Evolutionary conservation across 2,329 filamentous ascomycete genomes (phyloP), one percentile per base, ranked within the genome.

Genomic region (Huntiella bhutanensis): DNA sequence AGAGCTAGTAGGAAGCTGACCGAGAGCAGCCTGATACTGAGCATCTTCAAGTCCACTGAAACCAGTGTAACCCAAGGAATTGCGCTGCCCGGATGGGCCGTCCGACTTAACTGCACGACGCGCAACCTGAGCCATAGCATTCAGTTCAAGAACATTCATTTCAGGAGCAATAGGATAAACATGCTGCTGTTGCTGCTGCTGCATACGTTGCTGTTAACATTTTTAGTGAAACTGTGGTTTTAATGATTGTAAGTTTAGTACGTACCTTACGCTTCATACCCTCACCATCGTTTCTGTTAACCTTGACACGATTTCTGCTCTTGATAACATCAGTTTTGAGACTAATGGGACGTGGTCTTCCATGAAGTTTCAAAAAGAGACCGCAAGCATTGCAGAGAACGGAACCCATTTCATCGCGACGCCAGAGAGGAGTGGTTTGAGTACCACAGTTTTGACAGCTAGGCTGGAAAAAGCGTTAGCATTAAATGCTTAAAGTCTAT

Each of bases 251-350:
- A 28, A 43, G 38, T 22, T 42, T 42, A 47, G 40, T 8, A 43
- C 41, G 46, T 46, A 85, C 84, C 78, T 92, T 93, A 62, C 79
- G 87, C 37, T 45, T 49, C 22, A 49, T 37, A 11, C 46, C 44
- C 34, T 49, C 77, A 52, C 82, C 74, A 56, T 87, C 83, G 6
- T 82, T 75, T 46, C 75, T 73, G 62, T 76, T 74, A 22, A 86
- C 91, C 70, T 96, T 96, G 55, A 96, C 88, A 53, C 91, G 79
- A 65, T 98, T 98, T 57, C 91, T 85, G 68, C 87, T 95, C 70
- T 98, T 98, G 68, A 98, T 98, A 54, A 96, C 88, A 68, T 98
- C 91, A 42, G 91, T 96, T 71, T 98, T 98, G 56, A 98, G 73
- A 55, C 84, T 93, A 61, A 94, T 95, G 54, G 91, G 91, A 48